phyloP scores from a whole-genome alignment of 768 basidiomycete genomes.

The Lactarius sp. region DNA sequence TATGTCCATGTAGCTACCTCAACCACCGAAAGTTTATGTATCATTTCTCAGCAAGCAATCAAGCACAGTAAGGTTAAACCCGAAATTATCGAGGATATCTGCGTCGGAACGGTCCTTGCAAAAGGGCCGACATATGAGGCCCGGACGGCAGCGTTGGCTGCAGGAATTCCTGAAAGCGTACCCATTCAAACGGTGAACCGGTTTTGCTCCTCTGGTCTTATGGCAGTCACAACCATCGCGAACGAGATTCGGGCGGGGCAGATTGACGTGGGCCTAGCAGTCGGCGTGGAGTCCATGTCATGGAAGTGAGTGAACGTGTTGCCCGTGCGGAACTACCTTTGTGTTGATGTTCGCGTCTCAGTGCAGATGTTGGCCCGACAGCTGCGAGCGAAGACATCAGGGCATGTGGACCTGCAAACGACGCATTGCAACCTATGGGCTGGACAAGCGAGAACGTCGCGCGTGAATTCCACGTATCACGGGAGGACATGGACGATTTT shows the following conservation, averaged over 20 bases:
- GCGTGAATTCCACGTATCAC: constrained; percentile 60
- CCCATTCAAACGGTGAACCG: constrained; percentile 73
- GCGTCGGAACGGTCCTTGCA: constrained; percentile 72
- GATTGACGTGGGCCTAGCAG: constrained; percentile 72
- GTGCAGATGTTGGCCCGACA: constrained; percentile 61
- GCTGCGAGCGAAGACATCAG: constrained; percentile 58
- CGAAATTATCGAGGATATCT: constrained; percentile 65
- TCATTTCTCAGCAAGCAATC: constrained; percentile 48
- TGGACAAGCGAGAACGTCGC: constrained; percentile 91
- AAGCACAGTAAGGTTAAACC: constrained; percentile 57
- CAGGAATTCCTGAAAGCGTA: constrained; percentile 74
- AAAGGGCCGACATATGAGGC: constrained; percentile 64
- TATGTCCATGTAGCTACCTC: constrained; percentile 15
- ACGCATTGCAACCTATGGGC: constrained; percentile 73
- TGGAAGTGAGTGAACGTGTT: constrained; percentile 46
- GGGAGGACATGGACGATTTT: constrained; percentile 71
- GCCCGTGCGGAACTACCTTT: constrained; percentile 26
- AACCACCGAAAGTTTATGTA: constrained; percentile 12
- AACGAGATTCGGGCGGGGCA: constrained; percentile 76
- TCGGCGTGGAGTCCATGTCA: constrained; percentile 88
- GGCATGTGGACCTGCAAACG: constrained; percentile 48
- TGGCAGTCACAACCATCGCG: constrained; percentile 72
- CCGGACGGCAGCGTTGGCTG: constrained; percentile 68
- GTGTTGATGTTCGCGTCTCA: constrained; percentile 31
- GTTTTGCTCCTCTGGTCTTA: constrained; percentile 82